Evolutionary conservation across 2,329 filamentous ascomycete genomes (phyloP).

Genomic region (Aspergillus pseudotamarii): DNA sequence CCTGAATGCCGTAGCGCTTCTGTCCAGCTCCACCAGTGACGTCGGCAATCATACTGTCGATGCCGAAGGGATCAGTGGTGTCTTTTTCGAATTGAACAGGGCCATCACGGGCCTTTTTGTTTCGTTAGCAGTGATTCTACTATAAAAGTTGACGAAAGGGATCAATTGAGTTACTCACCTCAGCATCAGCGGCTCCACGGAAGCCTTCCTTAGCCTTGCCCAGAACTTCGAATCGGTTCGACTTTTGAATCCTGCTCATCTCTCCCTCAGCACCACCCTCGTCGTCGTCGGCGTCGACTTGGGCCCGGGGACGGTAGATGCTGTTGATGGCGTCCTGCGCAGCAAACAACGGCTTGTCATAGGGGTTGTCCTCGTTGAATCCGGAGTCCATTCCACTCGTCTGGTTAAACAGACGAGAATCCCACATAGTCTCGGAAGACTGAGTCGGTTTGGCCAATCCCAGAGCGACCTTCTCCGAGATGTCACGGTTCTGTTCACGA

Average conservation of each 20-base stretch:
- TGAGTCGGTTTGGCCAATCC: slow-evolving; percentile 94
- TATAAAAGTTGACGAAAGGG: slow-evolving; percentile 3
- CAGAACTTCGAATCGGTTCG: slow-evolving; percentile 82
- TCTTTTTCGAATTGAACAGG: slow-evolving; percentile 98
- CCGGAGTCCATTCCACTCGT: slow-evolving; percentile 86
- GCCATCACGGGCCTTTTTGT: slow-evolving; percentile 70
- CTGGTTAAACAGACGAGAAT: slow-evolving; percentile 93
- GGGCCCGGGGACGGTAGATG: slow-evolving; percentile 82
- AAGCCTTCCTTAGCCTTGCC: slow-evolving; percentile 84
- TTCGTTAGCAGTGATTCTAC: background rate
- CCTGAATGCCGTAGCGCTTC: slow-evolving; percentile 50
- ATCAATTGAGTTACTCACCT: slow-evolving; percentile 56
- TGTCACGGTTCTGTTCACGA: slow-evolving; percentile 92
- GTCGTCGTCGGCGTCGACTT: slow-evolving; percentile 73
- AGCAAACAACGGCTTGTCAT: slow-evolving; percentile 95
- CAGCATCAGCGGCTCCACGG: slow-evolving; percentile 77
- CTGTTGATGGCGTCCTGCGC: slow-evolving; percentile 92
- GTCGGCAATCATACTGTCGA: slow-evolving; percentile 89
- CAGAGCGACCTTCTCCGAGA: slow-evolving; percentile 93
- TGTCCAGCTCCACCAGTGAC: slow-evolving; percentile 57
- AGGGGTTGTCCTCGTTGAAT: slow-evolving; percentile 96
- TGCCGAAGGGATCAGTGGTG: slow-evolving; percentile 82
- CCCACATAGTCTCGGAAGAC: slow-evolving; percentile 92
- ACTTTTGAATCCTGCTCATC: slow-evolving; percentile 85
- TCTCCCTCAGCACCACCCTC: slow-evolving; percentile 79